These are phyloP conservation scores for Zymoseptoria pseudotritici DNA, from an alignment of 2,329 filamentous ascomycete species.

Conservation along the genomic window DNA sequence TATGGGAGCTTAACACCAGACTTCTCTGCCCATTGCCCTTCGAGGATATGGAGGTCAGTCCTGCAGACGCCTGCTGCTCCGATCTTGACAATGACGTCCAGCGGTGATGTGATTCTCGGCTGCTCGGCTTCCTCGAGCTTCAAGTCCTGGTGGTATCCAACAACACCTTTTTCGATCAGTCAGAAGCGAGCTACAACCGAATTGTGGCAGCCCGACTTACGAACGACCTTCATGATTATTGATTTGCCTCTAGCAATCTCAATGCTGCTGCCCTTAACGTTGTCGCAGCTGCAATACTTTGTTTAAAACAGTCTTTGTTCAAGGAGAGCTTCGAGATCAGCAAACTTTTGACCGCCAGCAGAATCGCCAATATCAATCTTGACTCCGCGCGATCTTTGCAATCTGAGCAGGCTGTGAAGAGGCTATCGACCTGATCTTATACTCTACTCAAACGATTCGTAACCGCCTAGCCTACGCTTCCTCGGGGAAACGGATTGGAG, in stretches of 20 bases:
- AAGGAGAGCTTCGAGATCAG: neutral
- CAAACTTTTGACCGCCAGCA: neutral
- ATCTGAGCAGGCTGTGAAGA: neutral
- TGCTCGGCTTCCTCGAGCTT: slow-evolving; percentile 18
- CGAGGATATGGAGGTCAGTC: slow-evolving; percentile 23
- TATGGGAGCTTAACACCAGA: slow-evolving; percentile 19
- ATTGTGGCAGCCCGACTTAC: neutral
- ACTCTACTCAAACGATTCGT: neutral
- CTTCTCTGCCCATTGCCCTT: slow-evolving; percentile 22
- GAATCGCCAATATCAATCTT: no score
- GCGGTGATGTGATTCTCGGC: slow-evolving; percentile 15
- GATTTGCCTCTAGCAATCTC: neutral
- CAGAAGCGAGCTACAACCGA: neutral
- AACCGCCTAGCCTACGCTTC: neutral
- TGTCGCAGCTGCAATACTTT: neutral
- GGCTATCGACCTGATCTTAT: neutral
- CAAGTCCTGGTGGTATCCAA: slow-evolving; percentile 21
- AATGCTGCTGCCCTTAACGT: neutral
- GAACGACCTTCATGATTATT: neutral
- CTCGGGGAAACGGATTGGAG: neutral
- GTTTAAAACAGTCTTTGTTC: neutral
- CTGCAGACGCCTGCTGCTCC: slow-evolving; percentile 23
- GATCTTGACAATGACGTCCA: slow-evolving; percentile 24
- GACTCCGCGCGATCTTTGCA: neutral
- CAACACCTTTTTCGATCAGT: slow-evolving; percentile 4